A percentile compares a stretch with the other conserved stretches of the same genome.
These are phyloP conservation scores for Atalantia buxifolia DNA, from an alignment of 345 rosid genomes.

Conservation along the genomic window DNA sequence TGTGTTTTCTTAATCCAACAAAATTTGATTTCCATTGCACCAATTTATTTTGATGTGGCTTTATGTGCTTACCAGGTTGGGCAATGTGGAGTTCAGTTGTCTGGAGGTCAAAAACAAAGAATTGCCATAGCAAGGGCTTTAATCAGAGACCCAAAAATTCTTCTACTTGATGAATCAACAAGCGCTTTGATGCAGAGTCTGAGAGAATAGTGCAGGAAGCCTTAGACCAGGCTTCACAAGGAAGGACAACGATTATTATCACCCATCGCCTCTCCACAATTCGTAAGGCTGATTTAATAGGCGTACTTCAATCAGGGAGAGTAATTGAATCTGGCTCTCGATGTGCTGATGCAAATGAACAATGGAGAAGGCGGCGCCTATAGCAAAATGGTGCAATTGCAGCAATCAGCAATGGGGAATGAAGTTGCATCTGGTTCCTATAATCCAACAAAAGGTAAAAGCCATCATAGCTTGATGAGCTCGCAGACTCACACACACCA, in stretches of 20 bases:
- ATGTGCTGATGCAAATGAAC: constrained; percentile 40
- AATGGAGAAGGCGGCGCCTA: constrained; percentile 32
- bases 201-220: constrained; percentile 54
- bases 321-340: constrained; percentile 49
- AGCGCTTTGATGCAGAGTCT: constrained; percentile 49
- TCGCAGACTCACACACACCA: constrained; percentile 10
- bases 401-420: constrained; percentile 19
- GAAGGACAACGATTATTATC: constrained; percentile 46
- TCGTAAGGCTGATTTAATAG: constrained; percentile 37
- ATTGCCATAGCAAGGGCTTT: constrained; percentile 63
- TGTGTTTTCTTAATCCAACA: not conserved
- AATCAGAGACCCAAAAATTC: constrained; percentile 43
- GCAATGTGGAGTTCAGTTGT: constrained; percentile 46
- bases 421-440: constrained; percentile 7
- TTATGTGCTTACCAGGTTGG: constrained; percentile 37
- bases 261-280: constrained; percentile 56
- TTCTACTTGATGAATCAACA: constrained; percentile 45
- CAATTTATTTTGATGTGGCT: not conserved
- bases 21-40: not conserved
- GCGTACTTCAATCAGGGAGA: constrained; percentile 39
- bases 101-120: constrained; percentile 61
- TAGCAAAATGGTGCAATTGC: constrained; percentile 43
- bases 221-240: constrained; percentile 43
- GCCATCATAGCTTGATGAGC: not conserved
- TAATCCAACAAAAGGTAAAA: not conserved